Conservation (phyloP, 208 protist species). For the Tritrichomonas foetus region DNA sequence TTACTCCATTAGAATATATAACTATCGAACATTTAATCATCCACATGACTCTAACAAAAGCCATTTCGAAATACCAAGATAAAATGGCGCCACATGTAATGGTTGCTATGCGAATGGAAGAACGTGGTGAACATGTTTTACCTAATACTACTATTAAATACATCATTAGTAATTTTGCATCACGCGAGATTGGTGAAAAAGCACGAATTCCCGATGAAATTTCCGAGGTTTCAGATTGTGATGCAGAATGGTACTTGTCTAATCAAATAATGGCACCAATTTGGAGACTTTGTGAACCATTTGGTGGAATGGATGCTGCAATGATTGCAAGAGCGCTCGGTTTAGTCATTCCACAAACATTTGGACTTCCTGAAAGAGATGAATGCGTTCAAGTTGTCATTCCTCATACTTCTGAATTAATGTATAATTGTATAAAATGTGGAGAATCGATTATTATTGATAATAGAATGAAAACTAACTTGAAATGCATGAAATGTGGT, state of each 20-base stretch:
- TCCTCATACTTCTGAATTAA: not conserved
- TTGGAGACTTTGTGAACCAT: not conserved
- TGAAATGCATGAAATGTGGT: not conserved
- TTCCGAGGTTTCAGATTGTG: not conserved
- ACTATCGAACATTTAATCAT: not conserved
- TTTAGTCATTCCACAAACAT: not conserved
- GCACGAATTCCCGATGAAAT: not conserved
- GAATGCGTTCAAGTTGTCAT: not conserved
- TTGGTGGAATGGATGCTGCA: not conserved
- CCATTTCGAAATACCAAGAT: not conserved
- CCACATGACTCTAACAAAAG: not conserved
- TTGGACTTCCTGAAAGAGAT: not conserved
- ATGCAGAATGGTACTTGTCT: not conserved
- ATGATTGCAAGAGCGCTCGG: not conserved
- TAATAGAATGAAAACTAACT: not conserved
- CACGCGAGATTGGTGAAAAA: not conserved
- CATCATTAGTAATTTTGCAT: not conserved
- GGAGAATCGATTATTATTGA: not conserved
- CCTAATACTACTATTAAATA: not conserved
- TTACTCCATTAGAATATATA: not conserved
- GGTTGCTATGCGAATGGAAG: not conserved
- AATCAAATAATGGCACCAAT: conserved; percentile 24
- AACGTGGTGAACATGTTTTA: not conserved
- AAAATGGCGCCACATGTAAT: not conserved
- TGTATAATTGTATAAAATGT: not conserved